A percentile compares a stretch with the other conserved stretches of the same genome.
These are phyloP conservation scores for Helicostylum pulchrum DNA, from an alignment of 192 early-diverging fungal genomes.

Conservation along the genomic window DNA sequence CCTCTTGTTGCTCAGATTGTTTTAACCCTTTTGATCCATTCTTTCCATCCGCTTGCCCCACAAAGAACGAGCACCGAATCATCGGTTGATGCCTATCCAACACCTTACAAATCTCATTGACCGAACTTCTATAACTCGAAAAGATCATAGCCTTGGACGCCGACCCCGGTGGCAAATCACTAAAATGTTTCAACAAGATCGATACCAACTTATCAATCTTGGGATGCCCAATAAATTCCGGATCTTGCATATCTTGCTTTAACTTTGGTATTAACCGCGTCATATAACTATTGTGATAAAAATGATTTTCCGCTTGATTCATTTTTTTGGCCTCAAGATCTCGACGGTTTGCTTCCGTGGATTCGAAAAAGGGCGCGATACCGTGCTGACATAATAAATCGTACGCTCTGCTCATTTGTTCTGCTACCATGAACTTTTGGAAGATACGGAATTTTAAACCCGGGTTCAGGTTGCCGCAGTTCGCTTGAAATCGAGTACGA, in stretches of 20 bases:
- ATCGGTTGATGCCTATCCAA: slow-evolving; percentile 63
- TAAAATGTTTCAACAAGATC: slow-evolving; percentile 69
- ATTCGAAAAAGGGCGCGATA: slow-evolving; percentile 39
- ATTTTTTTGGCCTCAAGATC: slow-evolving; percentile 5
- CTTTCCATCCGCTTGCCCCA: slow-evolving; percentile 68
- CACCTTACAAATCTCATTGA: slow-evolving; percentile 75
- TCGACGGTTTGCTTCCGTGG: slow-evolving; percentile 29
- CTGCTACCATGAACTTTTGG: slow-evolving; percentile 20
- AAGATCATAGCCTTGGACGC: slow-evolving; percentile 80
- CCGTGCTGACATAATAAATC: slow-evolving; percentile 47
- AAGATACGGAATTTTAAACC: slow-evolving; percentile 20
- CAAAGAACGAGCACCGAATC: slow-evolving; percentile 69
- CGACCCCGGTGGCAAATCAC: slow-evolving; percentile 36
- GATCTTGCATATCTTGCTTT: slow-evolving; percentile 6
- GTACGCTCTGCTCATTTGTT: slow-evolving; percentile 40
- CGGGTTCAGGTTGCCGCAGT: slow-evolving; percentile 20
- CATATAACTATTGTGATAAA: neutral
- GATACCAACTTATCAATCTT: slow-evolving; percentile 70
- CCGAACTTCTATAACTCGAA: slow-evolving; percentile 78
- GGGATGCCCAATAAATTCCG: slow-evolving; percentile 68
- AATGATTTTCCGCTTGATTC: neutral
- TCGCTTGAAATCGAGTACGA: slow-evolving; percentile 14
- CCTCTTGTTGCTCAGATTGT: slow-evolving; percentile 84
- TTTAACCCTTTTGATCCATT: slow-evolving; percentile 67
- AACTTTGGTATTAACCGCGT: neutral